Evolutionary conservation across 257 asterid genomes (phyloP), one percentile per base, ranked within the genome.

Genomic region (Ophiorrhiza pumila): DNA sequence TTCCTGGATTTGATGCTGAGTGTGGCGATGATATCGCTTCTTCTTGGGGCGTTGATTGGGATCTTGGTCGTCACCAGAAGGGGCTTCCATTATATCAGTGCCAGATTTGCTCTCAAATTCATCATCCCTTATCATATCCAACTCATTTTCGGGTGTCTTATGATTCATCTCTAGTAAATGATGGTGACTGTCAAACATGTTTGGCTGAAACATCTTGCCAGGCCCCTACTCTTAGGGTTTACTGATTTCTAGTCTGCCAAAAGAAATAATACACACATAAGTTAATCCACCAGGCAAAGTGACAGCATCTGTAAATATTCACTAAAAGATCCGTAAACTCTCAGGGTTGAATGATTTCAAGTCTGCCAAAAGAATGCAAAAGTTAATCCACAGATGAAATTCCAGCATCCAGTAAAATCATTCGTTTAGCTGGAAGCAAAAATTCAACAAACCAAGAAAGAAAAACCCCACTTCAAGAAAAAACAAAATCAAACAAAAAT

Each of bases 11-110:
- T 91, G 97, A 64, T 86, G 91, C 62, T 86, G 92, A 0, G 97
- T 89, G 71, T 91, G 97, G 53, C 97, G 97, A 70, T 89, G 96
- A 18, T 89, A 91, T 0, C 87, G 89, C 74, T 91, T 91, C 86
- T 83, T 87, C 66, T 85, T 87, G 53, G 90, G 85, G 5, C 89
- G 92, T 65, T 86, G 88, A 57, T 80, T 86, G 23, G 93, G 93
- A 63, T 89, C 93, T 61, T 85, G 88, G 70, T 91, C 94, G 0
- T 91, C 96, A 3, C 92, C 96, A 0, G 96, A 86, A 0, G 90
- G 89, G 10, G 88, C 86, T 74, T 87, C 96, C 88, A 87, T 84
- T 27, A 82, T 77, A 69, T 91, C 94, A 18, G 87, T 78, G 15
- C 88, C 88, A 0, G 96, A 89, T 74, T 81, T 87, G 79, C 86